Conservation (phyloP, 805 yeast species). For the Wickerhamomyces bovis region DNA sequence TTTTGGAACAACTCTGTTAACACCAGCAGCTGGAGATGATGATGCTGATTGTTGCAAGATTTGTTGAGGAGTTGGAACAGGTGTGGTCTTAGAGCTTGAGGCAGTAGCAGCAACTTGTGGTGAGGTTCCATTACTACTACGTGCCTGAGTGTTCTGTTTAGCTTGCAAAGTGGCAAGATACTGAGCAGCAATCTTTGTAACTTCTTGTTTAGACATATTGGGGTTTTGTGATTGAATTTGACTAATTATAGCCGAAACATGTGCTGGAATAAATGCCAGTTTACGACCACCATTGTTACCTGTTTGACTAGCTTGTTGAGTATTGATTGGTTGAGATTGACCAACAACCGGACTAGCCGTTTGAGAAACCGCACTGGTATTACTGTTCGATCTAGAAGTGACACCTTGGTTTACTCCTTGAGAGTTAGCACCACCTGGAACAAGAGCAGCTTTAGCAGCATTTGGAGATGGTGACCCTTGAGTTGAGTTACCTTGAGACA, state of each 20-base stretch:
- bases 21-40: conserved; percentile 23
- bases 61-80: conserved; percentile 37
- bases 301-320: not conserved
- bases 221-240: conserved; percentile 66
- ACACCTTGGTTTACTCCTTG: not conserved
- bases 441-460: conserved; percentile 5
- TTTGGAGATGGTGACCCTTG: conserved; percentile 13
- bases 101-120: not conserved
- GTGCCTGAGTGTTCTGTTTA: conserved; percentile 33
- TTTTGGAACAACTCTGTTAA: conserved; percentile 13
- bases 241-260: conserved; percentile 57
- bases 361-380: conserved; percentile 11
- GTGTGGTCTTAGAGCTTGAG: not conserved
- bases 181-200: conserved; percentile 58
- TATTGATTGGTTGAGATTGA: conserved; percentile 3
- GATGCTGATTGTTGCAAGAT: conserved; percentile 30
- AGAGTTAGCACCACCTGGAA: not conserved
- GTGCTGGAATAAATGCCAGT: conserved; percentile 45
- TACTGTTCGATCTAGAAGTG: conserved; percentile 18
- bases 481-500: conserved; percentile 1
- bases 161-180: conserved; percentile 51
- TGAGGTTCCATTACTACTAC: conserved; percentile 11
- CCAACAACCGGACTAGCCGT: conserved; percentile 8
- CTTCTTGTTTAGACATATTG: conserved; percentile 54
- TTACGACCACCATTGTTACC: conserved; percentile 13